Base-by-base conservation (phyloP, 139 green algal species). In the Haematococcus lacustris region DNA sequence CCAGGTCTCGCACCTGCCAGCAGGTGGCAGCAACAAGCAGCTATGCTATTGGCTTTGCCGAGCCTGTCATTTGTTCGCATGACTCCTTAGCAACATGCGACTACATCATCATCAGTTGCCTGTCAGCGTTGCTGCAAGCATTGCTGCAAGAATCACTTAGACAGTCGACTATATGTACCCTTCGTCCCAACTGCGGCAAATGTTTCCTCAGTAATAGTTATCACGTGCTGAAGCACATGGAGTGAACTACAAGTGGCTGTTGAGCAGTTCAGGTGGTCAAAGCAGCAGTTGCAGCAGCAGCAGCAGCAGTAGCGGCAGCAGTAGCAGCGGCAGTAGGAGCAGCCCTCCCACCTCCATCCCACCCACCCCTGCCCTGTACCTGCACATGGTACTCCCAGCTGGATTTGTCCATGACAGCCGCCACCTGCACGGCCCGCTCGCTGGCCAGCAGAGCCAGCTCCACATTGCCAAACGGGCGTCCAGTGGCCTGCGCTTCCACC, bases 391-490 rank as follows among this genome's bases (percentile, higher is more conserved):
- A 26, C 21, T 34, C 4, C 53, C 53, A 64, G 13, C 21, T 13
- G 13, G 17, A 4, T 7, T 64, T 26, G 23, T 32, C 13, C 53
- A 64, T 64, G 53, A 7, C 21, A 26, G 23, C 4, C 17, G 53
- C 33, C 23, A 64, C 21, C 13, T 35, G 13, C 23, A 21, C 30
- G 4, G 47, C 32, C 6, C 73, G 64, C 65, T 78, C 73, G 28
- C 32, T 60, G 38, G 73, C 73, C 35, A 78, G 65, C 23, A 78
- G 59, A 5, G 43, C 37, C 17, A 78, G 65, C n/a, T 66, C 47
- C 43, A 78, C 73, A 64, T 78, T 39, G 28, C 73, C 73, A 78
- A 73, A 78, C 4, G 73, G 73, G 6, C 73, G 64, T 2, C 73
- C 73, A 34, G 25, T 60, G 30, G 60, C 53, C 53, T 64, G 60